Base-by-base conservation (phyloP, 495 filamentous ascomycete species). In the Zalerion maritima region DNA sequence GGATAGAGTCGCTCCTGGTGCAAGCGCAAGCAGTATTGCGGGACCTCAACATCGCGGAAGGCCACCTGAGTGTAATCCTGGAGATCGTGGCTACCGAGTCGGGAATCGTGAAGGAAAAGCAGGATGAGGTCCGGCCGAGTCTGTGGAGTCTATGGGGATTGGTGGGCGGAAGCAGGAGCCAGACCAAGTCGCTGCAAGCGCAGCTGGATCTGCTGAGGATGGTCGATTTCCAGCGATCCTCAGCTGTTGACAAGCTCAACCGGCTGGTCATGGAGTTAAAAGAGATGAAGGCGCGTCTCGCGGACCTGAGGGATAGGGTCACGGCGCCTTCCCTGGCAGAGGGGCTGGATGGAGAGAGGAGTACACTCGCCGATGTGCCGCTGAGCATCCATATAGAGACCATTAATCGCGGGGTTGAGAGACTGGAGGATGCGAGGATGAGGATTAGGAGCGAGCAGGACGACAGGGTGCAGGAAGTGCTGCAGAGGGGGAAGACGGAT, bases 331-430 rank as follows among this genome's bases (percentile, higher is more conserved):
- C 69, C 36, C 37, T 77, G 17, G 29, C 71, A 8, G 28, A 32
- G 27, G 25, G 19, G 14, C 54, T 59, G 1, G 53, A 49, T n/a
- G 31, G 31, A 17, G 48, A 52, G 41, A 39, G 42, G 21, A 45
- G 46, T 0, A 35, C 40, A 14, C 28, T 22, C 17, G 21, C 42
- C 0, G 52, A 58, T n/a, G 54, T 79, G 18, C 75, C 78, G 29
- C 45, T 84, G 5, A 61, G 57, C 21, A 67, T 78, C 35, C 75
- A 83, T 45, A 67, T 82, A 26, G 72, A 79, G 37, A 73, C 64
- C 36, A 78, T 84, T 24, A 59, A 75, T 29, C 50, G 61, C 11
- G 75, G 74, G 1, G 62, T 81, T 3, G 70, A 82, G 41, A 59
- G 77, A 37, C 42, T 84, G 23, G 71, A 78, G 37, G 35, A 43